These are phyloP conservation scores for Suillus discolor DNA, from an alignment of 768 basidiomycete genomes.

Conservation along the genomic window DNA sequence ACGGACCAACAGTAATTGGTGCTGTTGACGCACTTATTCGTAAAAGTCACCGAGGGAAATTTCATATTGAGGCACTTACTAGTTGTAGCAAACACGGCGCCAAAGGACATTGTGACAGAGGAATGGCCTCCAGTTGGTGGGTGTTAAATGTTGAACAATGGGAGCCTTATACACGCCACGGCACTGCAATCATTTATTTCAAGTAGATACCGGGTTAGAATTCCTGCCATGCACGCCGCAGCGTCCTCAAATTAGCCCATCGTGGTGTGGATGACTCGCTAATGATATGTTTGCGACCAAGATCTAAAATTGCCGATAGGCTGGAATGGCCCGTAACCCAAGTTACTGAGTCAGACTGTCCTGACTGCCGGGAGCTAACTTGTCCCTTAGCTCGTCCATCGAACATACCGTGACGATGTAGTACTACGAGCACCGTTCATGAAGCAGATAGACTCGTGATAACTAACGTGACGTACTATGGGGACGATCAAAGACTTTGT, in stretches of 20 bases:
- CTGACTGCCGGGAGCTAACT: not conserved
- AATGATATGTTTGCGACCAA: not conserved
- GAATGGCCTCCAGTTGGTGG: not conserved
- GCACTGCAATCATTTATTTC: not conserved
- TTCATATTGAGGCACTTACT: not conserved
- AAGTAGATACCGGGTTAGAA: not conserved
- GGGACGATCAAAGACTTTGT: not conserved
- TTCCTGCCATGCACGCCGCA: not conserved
- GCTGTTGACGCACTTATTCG: not conserved
- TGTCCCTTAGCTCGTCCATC: not conserved
- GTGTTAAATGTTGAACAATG: not conserved
- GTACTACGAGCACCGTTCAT: not conserved
- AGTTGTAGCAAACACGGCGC: not conserved
- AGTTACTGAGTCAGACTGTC: not conserved
- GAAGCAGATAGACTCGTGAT: not conserved
- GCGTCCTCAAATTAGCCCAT: not conserved
- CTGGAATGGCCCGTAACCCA: not conserved
- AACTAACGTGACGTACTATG: not conserved
- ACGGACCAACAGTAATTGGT: not conserved
- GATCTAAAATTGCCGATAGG: not conserved
- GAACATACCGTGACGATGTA: not conserved
- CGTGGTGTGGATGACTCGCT: not conserved
- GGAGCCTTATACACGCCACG: not conserved
- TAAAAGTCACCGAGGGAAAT: not conserved
- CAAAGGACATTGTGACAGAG: not conserved